phyloP scores from a whole-genome alignment of 495 filamentous ascomycete genomes.

The Thermochaetoides thermophila region DNA sequence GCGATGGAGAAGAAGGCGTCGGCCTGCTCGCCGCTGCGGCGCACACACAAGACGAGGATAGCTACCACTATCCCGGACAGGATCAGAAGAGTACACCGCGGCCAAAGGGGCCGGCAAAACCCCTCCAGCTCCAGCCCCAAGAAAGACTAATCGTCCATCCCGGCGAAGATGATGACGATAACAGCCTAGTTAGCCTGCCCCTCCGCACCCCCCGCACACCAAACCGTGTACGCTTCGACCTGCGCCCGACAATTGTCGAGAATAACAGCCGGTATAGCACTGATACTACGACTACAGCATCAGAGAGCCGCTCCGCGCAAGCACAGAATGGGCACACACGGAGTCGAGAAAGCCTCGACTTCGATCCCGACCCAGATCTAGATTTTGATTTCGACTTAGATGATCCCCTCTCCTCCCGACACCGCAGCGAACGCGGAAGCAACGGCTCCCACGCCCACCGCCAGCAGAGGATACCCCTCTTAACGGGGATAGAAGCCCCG shows the following conservation, averaged over 20 bases:
- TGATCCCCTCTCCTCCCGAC: conserved; percentile 6
- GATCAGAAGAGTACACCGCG: no score
- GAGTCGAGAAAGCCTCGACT: no score
- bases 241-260: conserved; percentile 35
- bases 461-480: conserved; percentile 50
- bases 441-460: neutral
- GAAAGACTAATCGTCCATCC: conserved; percentile 24
- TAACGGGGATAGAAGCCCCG: conserved; percentile 78
- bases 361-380: conserved; percentile 26
- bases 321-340: no score
- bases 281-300: no score
- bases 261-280: conserved; percentile 8
- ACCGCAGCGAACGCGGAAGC: conserved; percentile 26
- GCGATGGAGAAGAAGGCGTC: conserved; percentile 26
- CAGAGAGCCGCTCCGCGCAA: no score
- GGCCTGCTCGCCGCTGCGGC: conserved; percentile 27
- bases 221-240: conserved; percentile 78
- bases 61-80: conserved; percentile 19
- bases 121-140: no score
- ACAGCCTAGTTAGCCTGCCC: conserved; percentile 1
- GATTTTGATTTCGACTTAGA: conserved; percentile 25
- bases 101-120: no score
- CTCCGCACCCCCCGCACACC: conserved; percentile 59
- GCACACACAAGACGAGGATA: conserved; percentile 11
- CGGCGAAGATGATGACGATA: conserved; percentile 8